These are phyloP conservation scores for Ophiocordyceps camponoti-floridani DNA, from an alignment of 2,329 filamentous ascomycete species.

Conservation along the genomic window DNA sequence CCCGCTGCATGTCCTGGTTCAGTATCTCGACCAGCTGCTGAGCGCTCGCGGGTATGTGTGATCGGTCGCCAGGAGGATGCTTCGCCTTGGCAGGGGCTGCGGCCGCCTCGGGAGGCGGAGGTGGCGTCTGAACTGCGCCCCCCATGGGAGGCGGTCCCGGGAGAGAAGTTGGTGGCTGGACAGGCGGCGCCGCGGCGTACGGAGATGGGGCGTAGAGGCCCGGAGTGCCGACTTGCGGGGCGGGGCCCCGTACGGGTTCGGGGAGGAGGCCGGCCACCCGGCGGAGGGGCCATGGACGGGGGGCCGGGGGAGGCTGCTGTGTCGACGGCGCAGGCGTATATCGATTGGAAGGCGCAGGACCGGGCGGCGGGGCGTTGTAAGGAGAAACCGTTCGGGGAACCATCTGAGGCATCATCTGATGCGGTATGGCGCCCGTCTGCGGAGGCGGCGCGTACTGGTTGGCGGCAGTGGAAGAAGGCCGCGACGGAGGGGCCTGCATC, in stretches of 20 bases:
- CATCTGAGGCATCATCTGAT: constrained; percentile 31
- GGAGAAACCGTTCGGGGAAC: constrained; percentile 65
- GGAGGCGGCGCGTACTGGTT: constrained; percentile 28
- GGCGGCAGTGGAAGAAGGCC: constrained; percentile 47
- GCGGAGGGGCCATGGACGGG: constrained; percentile 21
- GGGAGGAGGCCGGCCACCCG: constrained; percentile 26
- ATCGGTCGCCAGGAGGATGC: constrained; percentile 72
- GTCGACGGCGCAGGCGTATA: constrained; percentile 53
- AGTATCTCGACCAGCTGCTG: constrained; percentile 69
- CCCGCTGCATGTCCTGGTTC: constrained; percentile 68
- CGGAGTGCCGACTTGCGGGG: constrained; percentile 24
- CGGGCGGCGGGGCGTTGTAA: constrained; percentile 64
- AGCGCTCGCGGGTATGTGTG: constrained; percentile 66
- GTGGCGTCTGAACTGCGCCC: constrained; percentile 19
- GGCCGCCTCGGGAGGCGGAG: constrained; percentile 24
- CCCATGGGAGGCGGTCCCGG: constrained; percentile 22
- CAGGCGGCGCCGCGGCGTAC: constrained; percentile 18
- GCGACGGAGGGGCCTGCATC: constrained; percentile 39
- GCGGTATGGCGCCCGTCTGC: constrained; percentile 41
- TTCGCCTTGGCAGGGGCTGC: constrained; percentile 38
- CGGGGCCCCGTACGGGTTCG: constrained; percentile 23
- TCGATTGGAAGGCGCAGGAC: constrained; percentile 51
- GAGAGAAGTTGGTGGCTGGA: constrained; percentile 16
- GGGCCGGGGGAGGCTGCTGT: constrained; percentile 28
- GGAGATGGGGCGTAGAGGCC: constrained; percentile 16